Conservation (phyloP, 768 basidiomycete genomes). For the Asterophora lycoperdoides region DNA sequence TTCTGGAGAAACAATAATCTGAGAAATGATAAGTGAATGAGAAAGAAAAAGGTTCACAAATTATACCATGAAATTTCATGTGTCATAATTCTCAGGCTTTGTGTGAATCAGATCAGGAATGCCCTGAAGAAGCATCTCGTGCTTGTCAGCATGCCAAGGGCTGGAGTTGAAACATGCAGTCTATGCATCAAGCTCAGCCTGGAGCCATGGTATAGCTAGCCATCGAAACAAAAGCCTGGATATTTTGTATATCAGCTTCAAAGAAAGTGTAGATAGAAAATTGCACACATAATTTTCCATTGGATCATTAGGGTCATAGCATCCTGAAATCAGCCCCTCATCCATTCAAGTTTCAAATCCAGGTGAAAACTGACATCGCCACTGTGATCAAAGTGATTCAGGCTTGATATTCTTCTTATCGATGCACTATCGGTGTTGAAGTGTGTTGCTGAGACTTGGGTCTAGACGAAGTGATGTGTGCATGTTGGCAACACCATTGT, state of each 20-base stretch:
- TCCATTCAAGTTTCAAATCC: slow-evolving; percentile 36
- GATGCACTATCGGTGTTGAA: slow-evolving; percentile 35
- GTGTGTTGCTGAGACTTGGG: slow-evolving; percentile 22
- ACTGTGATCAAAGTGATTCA: slow-evolving; percentile 35
- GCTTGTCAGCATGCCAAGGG: slow-evolving; percentile 16
- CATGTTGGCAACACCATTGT: slow-evolving; percentile 33
- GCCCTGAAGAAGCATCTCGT: slow-evolving; percentile 34
- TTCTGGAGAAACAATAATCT: too few relatives aligned
- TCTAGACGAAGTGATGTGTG: slow-evolving; percentile 35
- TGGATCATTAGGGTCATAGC: slow-evolving; percentile 24
- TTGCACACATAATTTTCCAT: slow-evolving; percentile 18
- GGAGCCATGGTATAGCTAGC: slow-evolving; percentile 34
- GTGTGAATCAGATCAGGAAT: slow-evolving; percentile 24
- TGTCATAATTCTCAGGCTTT: slow-evolving; percentile 21
- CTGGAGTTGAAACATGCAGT: slow-evolving; percentile 16
- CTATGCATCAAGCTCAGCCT: slow-evolving; percentile 30
- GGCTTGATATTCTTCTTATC: slow-evolving; percentile 34
- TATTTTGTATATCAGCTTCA: not conserved
- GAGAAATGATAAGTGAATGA: slow-evolving; percentile 17
- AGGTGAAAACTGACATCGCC: slow-evolving; percentile 28
- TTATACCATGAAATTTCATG: too few relatives aligned
- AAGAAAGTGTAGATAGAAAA: not conserved
- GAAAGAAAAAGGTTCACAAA: too few relatives aligned
- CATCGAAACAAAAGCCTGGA: slow-evolving; percentile 30
- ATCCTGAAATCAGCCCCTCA: slow-evolving; percentile 22